Percentiles rank a stretch among this genome's conserved stretches.
phyloP scores from a whole-genome alignment of 129 eudicot genomes.

The Artemisia tridentata region DNA sequence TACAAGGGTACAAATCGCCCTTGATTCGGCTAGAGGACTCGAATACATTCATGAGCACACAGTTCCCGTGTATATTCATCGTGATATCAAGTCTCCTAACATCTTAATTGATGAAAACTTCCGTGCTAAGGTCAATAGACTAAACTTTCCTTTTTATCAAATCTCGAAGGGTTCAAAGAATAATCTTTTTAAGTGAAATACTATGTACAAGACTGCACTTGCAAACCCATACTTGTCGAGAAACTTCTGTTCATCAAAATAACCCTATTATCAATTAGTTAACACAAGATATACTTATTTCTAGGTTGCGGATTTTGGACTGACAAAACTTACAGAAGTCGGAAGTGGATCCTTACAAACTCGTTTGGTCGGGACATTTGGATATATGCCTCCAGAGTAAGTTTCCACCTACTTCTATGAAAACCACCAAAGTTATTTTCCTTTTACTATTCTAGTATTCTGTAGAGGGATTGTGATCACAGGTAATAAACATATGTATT shows the following conservation, averaged over 20 bases:
- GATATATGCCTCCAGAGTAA: slow-evolving; percentile 99
- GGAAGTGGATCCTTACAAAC: slow-evolving; percentile 74
- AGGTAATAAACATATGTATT: no score
- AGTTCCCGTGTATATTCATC: slow-evolving; percentile 82
- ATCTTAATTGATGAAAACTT: slow-evolving; percentile 71
- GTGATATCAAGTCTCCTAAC: slow-evolving; percentile 83
- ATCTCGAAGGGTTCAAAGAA: background rate
- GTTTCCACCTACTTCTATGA: background rate
- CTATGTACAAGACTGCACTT: background rate
- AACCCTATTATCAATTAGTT: background rate
- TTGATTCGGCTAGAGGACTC: slow-evolving; percentile 97
- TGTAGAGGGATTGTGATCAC: background rate
- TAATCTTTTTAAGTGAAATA: no score
- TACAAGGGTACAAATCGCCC: slow-evolving; percentile 85
- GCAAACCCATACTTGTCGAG: background rate
- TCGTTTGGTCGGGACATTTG: slow-evolving; percentile 84
- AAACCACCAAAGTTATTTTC: background rate
- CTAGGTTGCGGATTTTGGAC: slow-evolving; percentile 97
- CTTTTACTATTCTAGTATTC: no score
- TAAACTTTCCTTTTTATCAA: background rate
- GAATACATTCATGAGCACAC: slow-evolving; percentile 98
- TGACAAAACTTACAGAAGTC: slow-evolving; percentile 80
- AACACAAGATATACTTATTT: slow-evolving; percentile 2
- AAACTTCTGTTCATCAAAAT: background rate
- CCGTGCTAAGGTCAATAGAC: slow-evolving; percentile 70